These are phyloP conservation scores for Syncephalis fuscata DNA, from an alignment of 371 early-diverging fungal genomes.

Conservation along the genomic window DNA sequence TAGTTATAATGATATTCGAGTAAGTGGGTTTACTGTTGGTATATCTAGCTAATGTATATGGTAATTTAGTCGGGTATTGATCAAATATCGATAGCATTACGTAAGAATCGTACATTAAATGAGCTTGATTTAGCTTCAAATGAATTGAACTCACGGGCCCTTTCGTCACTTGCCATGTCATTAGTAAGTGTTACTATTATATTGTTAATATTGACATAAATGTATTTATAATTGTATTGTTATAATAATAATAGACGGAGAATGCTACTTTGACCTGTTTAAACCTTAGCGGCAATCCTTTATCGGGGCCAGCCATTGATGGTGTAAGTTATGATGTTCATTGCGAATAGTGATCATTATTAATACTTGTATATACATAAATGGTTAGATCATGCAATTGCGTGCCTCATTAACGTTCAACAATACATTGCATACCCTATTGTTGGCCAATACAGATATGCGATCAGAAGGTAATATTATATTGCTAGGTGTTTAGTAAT, in stretches of 20 bases:
- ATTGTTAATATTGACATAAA: too few species aligned
- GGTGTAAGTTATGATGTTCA: slow-evolving; percentile 21
- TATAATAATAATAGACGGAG: too few species aligned
- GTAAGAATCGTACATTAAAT: slow-evolving; percentile 23
- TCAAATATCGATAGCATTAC: slow-evolving; percentile 8
- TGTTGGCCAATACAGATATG: slow-evolving; percentile 41
- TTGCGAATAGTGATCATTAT: background rate
- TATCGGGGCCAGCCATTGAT: slow-evolving; percentile 17
- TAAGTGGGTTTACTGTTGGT: slow-evolving; percentile 28
- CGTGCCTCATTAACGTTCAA: slow-evolving; percentile 44
- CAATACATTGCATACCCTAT: slow-evolving; percentile 32
- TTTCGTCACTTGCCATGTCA: too few species aligned
- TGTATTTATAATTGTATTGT: too few species aligned
- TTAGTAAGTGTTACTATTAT: too few species aligned
- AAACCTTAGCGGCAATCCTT: slow-evolving; percentile 14
- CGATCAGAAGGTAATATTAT: slow-evolving; percentile 28
- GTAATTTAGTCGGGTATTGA: background rate
- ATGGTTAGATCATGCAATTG: slow-evolving; percentile 15
- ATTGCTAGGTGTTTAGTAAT: background rate
- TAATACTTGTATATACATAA: background rate
- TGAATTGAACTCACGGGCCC: too few species aligned
- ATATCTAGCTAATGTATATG: background rate
- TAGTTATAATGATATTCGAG: slow-evolving; percentile 31
- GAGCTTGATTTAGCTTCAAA: slow-evolving; percentile 14
- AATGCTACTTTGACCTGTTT: too few species aligned